Conservation (phyloP, 1,139 yeast genomes). For the Debaryomycetaceae sp. region DNA sequence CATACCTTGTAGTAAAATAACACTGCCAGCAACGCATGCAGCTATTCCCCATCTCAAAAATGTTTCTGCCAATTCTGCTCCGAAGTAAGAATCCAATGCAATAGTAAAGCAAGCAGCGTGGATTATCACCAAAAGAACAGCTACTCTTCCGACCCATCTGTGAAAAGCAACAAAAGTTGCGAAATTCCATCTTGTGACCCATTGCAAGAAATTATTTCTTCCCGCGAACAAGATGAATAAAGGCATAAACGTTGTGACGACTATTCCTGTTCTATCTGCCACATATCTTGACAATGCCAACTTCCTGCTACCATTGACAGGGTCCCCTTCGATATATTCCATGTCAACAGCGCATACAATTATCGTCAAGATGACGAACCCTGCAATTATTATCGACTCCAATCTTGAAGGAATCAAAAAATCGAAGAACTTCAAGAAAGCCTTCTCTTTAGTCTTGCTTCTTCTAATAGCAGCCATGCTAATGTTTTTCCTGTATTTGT, state of each 20-base stretch:
- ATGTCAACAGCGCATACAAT: conserved; percentile 28
- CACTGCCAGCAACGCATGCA: conserved; percentile 24
- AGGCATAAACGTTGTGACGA: conserved; percentile 29
- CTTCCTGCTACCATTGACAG: conserved; percentile 14
- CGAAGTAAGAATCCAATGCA: conserved; percentile 6
- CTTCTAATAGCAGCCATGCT: conserved; percentile 29
- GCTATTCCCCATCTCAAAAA: conserved; percentile 30
- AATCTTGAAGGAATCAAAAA: conserved; percentile 26
- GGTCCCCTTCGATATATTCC: conserved; percentile 19
- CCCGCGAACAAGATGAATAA: conserved; percentile 41
- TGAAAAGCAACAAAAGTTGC: conserved; percentile 35
- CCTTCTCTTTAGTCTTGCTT: conserved; percentile 21
- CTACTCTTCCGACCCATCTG: conserved; percentile 36
- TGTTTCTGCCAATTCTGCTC: conserved; percentile 13
- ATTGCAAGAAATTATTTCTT: conserved; percentile 39
- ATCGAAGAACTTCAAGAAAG: conserved; percentile 16
- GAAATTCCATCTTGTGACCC: conserved; percentile 39
- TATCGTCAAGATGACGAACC: conserved; percentile 45
- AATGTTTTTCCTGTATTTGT: conserved; percentile 25
- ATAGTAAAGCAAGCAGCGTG: conserved; percentile 41
- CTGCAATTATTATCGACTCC: conserved; percentile 23
- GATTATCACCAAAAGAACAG: conserved; percentile 22
- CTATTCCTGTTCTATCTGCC: conserved; percentile 33
- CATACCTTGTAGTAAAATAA: conserved; percentile 36
- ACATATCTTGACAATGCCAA: conserved; percentile 24